Base-by-base conservation (phyloP, 2,329 filamentous ascomycete genomes). In the Xylariaceae sp. region DNA sequence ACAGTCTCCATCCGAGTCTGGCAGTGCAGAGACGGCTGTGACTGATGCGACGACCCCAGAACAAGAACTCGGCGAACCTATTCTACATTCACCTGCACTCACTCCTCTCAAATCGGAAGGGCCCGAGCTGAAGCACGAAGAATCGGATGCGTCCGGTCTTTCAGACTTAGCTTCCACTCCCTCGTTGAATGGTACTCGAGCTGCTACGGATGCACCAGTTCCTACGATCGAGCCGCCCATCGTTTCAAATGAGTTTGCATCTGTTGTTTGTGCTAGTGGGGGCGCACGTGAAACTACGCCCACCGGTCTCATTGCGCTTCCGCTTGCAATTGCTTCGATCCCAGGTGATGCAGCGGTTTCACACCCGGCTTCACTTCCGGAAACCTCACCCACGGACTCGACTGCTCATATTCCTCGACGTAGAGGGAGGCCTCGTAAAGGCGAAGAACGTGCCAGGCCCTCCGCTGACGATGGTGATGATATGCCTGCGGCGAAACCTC, bases 21-120 rank as follows among this genome's bases (percentile, higher is more conserved):
- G 44, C 2, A 64, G 55, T 22, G 55, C 50, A 3, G 61, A 60
- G 24, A 49, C 58, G 29, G 53, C 52, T 29, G 49, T 64, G 13
- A 71, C 68, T 2, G 74, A 77, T 37, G 66, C 63, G 3, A 78
- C 75, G 0, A 71, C 73, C 1, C 74, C 75, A 0, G 73, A 73
- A 29, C 68, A 70, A 38, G 71, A 76, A 31, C 65, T 61, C 2
- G 67, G 71, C 2, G 67, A 67, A 16, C 62, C 65, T 4, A 40
- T 55, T 2, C 45, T 66, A 4, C 53, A 64, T 4, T 65, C 64
- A 1, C 64, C 67, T 9, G 57, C 55, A 4, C 51, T 59, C 2
- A 61, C 56, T 2, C 64, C 61, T 3, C 45, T 58, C 12, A 61
- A 64, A 36, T 37, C 55, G 24, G 42, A 44, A 16, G 49, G 54